Evolutionary conservation across 495 filamentous ascomycete genomes (phyloP).

Genomic region (Lophiotrema nucula): DNA sequence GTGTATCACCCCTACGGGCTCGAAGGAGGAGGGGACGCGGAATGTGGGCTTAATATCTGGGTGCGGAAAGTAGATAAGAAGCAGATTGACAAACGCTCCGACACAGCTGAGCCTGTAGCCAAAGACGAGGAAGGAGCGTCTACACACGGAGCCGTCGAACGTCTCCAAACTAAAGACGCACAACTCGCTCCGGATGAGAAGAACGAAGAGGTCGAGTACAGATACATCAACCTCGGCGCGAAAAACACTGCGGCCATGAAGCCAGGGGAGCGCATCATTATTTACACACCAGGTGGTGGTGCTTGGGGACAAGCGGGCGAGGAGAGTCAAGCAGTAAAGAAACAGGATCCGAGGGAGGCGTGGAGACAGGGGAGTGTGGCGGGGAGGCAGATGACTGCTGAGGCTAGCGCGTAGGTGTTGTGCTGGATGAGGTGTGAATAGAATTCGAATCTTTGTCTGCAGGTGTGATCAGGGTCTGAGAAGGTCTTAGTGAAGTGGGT

Average conservation of each 20-base stretch:
- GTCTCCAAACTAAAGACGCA: too few species aligned
- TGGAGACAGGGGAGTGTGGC: slow-evolving; percentile 36
- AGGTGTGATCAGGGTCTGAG: too few species aligned
- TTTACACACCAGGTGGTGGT: slow-evolving; percentile 69
- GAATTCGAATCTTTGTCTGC: too few species aligned
- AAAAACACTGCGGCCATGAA: slow-evolving; percentile 92
- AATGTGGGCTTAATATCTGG: slow-evolving; percentile 85
- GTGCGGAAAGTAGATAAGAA: slow-evolving; percentile 58
- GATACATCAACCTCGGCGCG: slow-evolving; percentile 78
- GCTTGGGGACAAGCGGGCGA: slow-evolving; percentile 66
- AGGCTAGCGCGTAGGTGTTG: slow-evolving; percentile 32
- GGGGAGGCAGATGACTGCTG: slow-evolving; percentile 30
- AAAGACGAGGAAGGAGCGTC: slow-evolving; percentile 6
- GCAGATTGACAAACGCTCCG: slow-evolving; percentile 20
- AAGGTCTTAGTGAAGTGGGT: too few species aligned
- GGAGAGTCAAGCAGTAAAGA: slow-evolving; percentile 46
- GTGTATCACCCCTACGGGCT: slow-evolving; percentile 89
- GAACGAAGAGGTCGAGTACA: slow-evolving; percentile 45
- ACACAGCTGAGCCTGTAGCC: slow-evolving; percentile 9
- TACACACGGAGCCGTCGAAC: slow-evolving; percentile 2
- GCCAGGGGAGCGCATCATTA: slow-evolving; percentile 81
- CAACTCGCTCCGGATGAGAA: too few species aligned
- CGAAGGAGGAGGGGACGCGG: slow-evolving; percentile 77
- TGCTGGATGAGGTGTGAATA: too few species aligned
- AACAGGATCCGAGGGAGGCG: slow-evolving; percentile 52